Base-by-base conservation (phyloP, 345 rosid species). In the Populus ilicifolia region DNA sequence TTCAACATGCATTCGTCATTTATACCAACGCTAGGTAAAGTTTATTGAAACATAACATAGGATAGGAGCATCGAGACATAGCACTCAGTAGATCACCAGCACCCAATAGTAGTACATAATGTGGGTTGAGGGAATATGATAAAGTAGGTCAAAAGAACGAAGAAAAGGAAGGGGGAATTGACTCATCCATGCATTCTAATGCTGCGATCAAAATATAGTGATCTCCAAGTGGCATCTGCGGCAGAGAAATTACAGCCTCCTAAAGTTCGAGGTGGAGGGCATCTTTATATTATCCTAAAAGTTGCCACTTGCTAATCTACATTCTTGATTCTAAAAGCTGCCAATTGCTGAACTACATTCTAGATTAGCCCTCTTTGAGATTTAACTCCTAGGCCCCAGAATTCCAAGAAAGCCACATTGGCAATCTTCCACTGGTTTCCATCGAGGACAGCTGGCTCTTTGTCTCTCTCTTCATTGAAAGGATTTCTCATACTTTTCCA, bases 401-500 rank as follows among this genome's bases (percentile, higher is more conserved):
- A 63, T n/a, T 63, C 29, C 14, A 23, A 29, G 67, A 63, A 27
- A 12, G 33, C 67, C 4, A n/a, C 67, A 8, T 63, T 63, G 17
- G 67, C 30, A 23, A 63, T 63, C 14, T 63, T 12, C 25, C 48
- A 21, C 61, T 21, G 29, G 12, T 33, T 17, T 6, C 63, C 20
- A 10, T 71, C 67, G 5, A 27, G 30, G 27, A 35, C 38, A 61
- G 46, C 48, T 73, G 54, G 62, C 18, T 67, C 65, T 29, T 30
- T 35, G 36, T 10, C 9, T 44, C 13, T 50, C 17, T 50, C 67
- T n/a, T 9, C 20, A 13, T 17, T 18, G 61, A 41, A 77, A 29
- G 7, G 35, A 43, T 77, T 59, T 74, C 74, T 69, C 33, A 61
- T 46, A 69, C 79, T 70, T 67, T 77, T 43, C 5, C 73, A 12